A percentile compares a stretch with the other conserved stretches of the same genome.
Evolutionary conservation across 2,329 filamentous ascomycete genomes (phyloP).

Genomic region (Aspergillus hiratsukae): DNA sequence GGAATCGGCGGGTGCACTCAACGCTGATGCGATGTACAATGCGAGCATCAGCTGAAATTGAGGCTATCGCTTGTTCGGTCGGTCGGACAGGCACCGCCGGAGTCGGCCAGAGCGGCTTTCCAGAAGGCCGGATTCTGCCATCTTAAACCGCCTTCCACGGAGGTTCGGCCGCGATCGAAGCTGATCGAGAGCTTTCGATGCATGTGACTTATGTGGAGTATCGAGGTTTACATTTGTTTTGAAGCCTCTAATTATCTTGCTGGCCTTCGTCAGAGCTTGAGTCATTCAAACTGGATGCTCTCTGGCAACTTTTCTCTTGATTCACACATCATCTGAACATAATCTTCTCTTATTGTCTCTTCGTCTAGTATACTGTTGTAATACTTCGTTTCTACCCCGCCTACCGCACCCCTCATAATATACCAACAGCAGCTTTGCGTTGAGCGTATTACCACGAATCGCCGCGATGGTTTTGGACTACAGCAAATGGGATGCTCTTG

Average conservation of each 20-base stretch:
- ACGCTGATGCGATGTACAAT: not conserved
- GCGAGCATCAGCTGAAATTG: slow-evolving; percentile 8
- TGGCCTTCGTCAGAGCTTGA: not conserved
- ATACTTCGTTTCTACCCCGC: slow-evolving; percentile 14
- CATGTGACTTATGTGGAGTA: slow-evolving; percentile 4
- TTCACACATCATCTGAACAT: not conserved
- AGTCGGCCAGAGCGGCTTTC: slow-evolving; percentile 9
- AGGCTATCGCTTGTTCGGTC: slow-evolving; percentile 7
- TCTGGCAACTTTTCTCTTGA: not conserved
- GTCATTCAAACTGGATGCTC: not conserved
- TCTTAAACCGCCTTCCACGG: slow-evolving; percentile 19
- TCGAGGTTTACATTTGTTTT: slow-evolving; percentile 3
- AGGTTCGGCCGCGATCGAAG: slow-evolving; percentile 22
- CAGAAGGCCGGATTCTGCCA: slow-evolving; percentile 20
- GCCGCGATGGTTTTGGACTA: slow-evolving; percentile 57
- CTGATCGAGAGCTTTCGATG: slow-evolving; percentile 30
- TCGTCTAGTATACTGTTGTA: not conserved
- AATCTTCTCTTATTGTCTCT: not conserved
- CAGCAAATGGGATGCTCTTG: slow-evolving; percentile 70
- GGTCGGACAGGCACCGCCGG: slow-evolving; percentile 17
- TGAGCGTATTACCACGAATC: slow-evolving; percentile 11
- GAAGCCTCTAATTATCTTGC: not conserved
- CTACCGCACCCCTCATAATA: slow-evolving; percentile 14
- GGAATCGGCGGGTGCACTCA: slow-evolving; percentile 1
- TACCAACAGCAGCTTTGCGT: slow-evolving; percentile 10